Base-by-base conservation (phyloP, 2,329 filamentous ascomycete genomes). In the Claviceps arundinis region DNA sequence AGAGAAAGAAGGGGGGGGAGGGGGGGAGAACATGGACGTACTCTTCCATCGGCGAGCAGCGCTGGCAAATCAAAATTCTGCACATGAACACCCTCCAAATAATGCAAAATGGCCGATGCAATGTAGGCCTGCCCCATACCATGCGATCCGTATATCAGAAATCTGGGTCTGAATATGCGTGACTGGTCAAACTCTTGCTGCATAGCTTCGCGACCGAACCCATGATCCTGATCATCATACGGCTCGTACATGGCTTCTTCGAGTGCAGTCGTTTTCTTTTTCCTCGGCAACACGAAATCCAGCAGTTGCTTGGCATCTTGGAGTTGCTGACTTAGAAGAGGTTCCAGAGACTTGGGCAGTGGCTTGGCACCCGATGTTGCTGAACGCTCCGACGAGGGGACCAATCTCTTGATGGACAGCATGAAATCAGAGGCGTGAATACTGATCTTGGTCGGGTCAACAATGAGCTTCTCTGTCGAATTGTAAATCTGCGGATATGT, bases 111-210 rank as follows among this genome's bases (percentile, higher is more conserved):
- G 5, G 91, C 93, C 47, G 84, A 83, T 34, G 88, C 83, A 41
- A 98, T 73, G 61, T 98, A 96, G 48, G 84, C 80, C 64, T 98
- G 94, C 0, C 94, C 93, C 91, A 97, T 97, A 9, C 93, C 93
- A 45, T 81, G 75, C 9, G 76, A 65, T n/a, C 93, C 93, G 43
- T 82, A 79, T 52, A 98, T 84, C 34, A 98, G 76, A 50, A 97
- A 74, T 45, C 93, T 78, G 8, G 93, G 94, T 17, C 93, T 80
- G 72, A 95, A 98, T 24, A 96, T 80, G 40, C 91, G 82, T 22
- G 87, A 86, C 48, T 81, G 83, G 61, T 97, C 90, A 65, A 98
- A 97, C 58, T 89, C 86, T 58, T 81, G 78, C 41, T 77, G 71
- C 60, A 84, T 68, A 22, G 81, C 84, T 67, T 98, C 93, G 51